phyloP scores from a whole-genome alignment of 163 green algal genomes.

The Chlorella variabilis region DNA sequence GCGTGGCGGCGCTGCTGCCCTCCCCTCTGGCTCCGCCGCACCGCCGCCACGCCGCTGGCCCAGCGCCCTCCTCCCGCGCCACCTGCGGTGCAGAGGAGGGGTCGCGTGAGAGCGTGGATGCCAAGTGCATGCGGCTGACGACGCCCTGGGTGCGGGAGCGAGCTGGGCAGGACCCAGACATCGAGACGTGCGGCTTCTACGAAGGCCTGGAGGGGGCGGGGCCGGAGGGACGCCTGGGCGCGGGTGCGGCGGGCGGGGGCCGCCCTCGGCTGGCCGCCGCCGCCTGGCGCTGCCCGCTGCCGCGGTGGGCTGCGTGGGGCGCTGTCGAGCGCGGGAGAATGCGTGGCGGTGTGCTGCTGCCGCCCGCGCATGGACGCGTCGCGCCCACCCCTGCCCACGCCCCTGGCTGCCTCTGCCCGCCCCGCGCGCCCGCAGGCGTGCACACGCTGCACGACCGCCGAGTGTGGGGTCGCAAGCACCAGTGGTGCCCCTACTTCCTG shows the following conservation, averaged over 20 bases:
- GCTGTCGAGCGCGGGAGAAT: too few species aligned
- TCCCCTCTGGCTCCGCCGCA: not conserved
- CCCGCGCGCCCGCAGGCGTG: constrained; percentile 57
- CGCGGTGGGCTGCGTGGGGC: too few species aligned
- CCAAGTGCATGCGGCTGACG: constrained; percentile 91
- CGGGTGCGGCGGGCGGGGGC: not conserved
- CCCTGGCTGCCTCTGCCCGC: too few species aligned
- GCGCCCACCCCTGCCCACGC: too few species aligned
- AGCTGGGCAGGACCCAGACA: constrained; percentile 45
- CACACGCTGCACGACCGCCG: constrained; percentile 90
- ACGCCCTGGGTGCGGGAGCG: constrained; percentile 93
- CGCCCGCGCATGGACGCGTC: too few species aligned
- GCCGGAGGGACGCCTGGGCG: constrained; percentile 61
- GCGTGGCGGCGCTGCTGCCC: not conserved
- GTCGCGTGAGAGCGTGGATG: constrained; percentile 93
- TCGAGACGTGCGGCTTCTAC: constrained; percentile 31
- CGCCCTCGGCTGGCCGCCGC: not conserved
- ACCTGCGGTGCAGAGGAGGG: constrained; percentile 90
- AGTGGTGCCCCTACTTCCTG: constrained; percentile 99
- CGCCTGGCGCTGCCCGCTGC: too few species aligned
- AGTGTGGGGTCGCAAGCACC: constrained; percentile 85
- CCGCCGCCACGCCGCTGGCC: not conserved
- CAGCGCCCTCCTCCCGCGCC: not conserved
- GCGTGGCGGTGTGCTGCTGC: too few species aligned
- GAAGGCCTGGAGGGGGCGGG: constrained; percentile 82